A percentile compares a stretch with the other conserved stretches of the same genome.
Conservation (phyloP, 257 asterid genomes). For the Jasminum sambac region DNA sequence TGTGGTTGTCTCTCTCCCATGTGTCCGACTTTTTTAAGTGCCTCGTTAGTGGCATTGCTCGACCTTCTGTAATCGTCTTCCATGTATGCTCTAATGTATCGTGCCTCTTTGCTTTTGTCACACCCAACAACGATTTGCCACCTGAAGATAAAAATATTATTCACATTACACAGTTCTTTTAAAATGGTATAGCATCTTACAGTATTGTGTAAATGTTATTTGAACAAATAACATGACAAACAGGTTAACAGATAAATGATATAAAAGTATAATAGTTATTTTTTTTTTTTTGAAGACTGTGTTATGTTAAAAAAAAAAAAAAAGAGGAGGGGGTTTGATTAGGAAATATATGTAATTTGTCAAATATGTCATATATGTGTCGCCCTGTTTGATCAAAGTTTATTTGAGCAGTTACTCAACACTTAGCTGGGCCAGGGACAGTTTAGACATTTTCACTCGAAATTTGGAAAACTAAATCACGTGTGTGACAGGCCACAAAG, state of each 20-base stretch:
- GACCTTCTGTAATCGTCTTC: slow-evolving; percentile 88
- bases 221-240: no score
- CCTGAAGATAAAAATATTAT: slow-evolving; percentile 35
- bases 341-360: no score
- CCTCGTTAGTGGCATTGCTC: slow-evolving; percentile 66
- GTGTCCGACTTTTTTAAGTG: slow-evolving; percentile 80
- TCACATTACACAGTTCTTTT: background rate
- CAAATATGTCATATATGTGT: no score
- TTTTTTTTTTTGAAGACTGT: no score
- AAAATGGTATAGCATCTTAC: no score
- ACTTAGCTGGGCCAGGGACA: background rate
- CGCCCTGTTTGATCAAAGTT: no score
- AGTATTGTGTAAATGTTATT: no score
- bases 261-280: no score
- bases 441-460: slow-evolving; percentile 6
- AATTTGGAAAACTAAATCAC: background rate
- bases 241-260: no score
- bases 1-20: slow-evolving; percentile 49
- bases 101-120: slow-evolving; percentile 56
- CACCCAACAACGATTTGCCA: slow-evolving; percentile 61
- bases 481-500: slow-evolving; percentile 10
- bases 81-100: slow-evolving; percentile 85
- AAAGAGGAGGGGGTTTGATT: no score
- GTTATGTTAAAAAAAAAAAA: no score
- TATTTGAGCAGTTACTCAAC: background rate